Percentiles rank a stretch among this genome's conserved stretches.
phyloP scores from a whole-genome alignment of 495 filamentous ascomycete genomes.

The Aspergillus cristatus region DNA sequence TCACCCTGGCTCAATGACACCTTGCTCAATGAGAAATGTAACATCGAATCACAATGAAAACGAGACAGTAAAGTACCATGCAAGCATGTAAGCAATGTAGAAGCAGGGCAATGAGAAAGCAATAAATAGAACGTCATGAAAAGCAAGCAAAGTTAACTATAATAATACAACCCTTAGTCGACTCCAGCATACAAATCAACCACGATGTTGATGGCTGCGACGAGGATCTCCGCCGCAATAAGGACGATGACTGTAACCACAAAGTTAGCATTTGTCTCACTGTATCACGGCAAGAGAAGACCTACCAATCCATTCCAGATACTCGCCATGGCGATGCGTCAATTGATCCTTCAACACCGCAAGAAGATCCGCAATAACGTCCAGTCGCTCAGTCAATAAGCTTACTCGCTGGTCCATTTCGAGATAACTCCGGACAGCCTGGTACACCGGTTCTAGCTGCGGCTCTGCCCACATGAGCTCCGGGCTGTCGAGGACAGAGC shows the following conservation, averaged over 20 bases:
- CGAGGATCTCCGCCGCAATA: conserved; percentile 91
- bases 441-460: conserved; percentile 89
- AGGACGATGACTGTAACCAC: conserved; percentile 67
- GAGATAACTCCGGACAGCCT: conserved; percentile 86
- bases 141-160: background rate
- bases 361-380: conserved; percentile 89
- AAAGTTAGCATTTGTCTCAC: conserved; percentile 3
- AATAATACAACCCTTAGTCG: conserved; percentile 43
- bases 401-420: conserved; percentile 97
- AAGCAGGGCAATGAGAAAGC: too few species aligned
- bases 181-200: conserved; percentile 88
- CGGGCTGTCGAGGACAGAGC: conserved; percentile 91
- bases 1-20: too few species aligned
- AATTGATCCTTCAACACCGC: conserved; percentile 94
- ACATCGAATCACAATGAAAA: too few species aligned
- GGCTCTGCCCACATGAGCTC: conserved; percentile 99
- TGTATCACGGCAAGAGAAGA: conserved; percentile 7
- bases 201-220: conserved; percentile 89
- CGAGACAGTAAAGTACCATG: too few species aligned
- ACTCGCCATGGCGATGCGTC: conserved; percentile 92
- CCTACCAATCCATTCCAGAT: conserved; percentile 90
- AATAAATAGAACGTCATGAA: background rate
- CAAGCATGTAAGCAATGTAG: too few species aligned
- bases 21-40: too few species aligned
- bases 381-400: conserved; percentile 77